Evolutionary conservation across 75 land plant species (phyloP), one percentile per base, ranked within the genome.

Genomic region (Picea glauca): DNA sequence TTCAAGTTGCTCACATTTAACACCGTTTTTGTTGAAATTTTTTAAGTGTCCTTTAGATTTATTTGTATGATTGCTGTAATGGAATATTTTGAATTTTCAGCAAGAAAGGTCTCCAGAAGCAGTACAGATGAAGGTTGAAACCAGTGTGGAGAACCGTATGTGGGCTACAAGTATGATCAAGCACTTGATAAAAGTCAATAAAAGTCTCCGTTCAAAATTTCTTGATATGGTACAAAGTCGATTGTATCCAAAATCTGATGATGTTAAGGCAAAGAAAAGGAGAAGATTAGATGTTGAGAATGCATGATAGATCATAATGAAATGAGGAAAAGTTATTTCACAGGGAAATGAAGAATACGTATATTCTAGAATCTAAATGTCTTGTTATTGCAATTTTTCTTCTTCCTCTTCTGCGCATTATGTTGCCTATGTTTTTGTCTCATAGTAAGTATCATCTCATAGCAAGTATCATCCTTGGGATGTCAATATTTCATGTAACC

Each of bases 181-280:
- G 78, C 79, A 84, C n/a, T 50, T 84, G 32, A 80, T 77, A 50
- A 76, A 63, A 31, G 81, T 84, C 66, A 84, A 84, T 58, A 80
- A 77, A 62, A 78, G 77, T 26, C 63, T 84, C 65, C 78, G 60
- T 56, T 80, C 82, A 31, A 65, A 70, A 8, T 80, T 80, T 50
- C 72, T 84, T 30, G 82, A 80, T 60, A 35, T 84, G 64, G 64
- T 80, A 79, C 76, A 80, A 33, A 20, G 32, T 40, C 58, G 80
- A 38, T 60, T 79, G 74, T 50, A 65, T 74, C 46, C 72, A 23
- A 66, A 78, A 13, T 68, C 50, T 68, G 33, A 13, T 50, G 59
- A 60, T 38, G 58, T 58, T 12, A 23, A 58, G 18, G 11, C 33
- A 56, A 62, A 13, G 20, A 78, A 58, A 82, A 78, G 66, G 79